Conservation (phyloP, 208 protist species). For the Trypanosoma avium region DNA sequence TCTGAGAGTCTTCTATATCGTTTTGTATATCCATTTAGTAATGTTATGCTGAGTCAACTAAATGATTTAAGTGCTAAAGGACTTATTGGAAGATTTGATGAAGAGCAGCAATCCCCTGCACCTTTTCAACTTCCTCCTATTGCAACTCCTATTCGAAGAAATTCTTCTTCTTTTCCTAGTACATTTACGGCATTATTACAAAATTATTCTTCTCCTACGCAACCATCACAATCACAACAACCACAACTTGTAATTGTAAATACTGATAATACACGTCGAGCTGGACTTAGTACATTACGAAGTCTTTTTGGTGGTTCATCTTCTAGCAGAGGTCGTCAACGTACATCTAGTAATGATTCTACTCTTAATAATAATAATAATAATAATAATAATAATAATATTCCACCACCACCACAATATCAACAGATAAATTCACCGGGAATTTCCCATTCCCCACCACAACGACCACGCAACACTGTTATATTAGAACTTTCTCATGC, state of each 20-base stretch:
- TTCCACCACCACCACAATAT: neutral
- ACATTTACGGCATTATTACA: no score
- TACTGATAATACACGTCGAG: neutral
- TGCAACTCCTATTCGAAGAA: neutral
- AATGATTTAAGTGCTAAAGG: constrained; percentile 28
- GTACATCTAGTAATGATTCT: neutral
- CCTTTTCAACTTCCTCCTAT: neutral
- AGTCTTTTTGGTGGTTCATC: no score
- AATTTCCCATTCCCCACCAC: no score
- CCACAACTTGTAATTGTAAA: no score
- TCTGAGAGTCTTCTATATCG: constrained; percentile 23
- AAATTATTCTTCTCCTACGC: neutral
- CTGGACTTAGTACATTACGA: neutral
- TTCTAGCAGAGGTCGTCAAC: no score
- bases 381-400: constrained; percentile 7
- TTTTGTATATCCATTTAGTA: constrained; percentile 46
- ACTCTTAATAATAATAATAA: neutral
- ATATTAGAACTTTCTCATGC: constrained; percentile 63
- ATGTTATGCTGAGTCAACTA: constrained; percentile 26
- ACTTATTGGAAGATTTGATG: constrained; percentile 21
- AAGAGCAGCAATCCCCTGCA: neutral
- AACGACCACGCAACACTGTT: constrained; percentile 10
- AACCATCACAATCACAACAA: constrained; percentile 3
- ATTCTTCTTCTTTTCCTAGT: neutral
- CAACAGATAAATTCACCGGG: no score